Evolutionary conservation across 129 eudicot genomes (phyloP).

Genomic region (Heracleum sosnowskyi): DNA sequence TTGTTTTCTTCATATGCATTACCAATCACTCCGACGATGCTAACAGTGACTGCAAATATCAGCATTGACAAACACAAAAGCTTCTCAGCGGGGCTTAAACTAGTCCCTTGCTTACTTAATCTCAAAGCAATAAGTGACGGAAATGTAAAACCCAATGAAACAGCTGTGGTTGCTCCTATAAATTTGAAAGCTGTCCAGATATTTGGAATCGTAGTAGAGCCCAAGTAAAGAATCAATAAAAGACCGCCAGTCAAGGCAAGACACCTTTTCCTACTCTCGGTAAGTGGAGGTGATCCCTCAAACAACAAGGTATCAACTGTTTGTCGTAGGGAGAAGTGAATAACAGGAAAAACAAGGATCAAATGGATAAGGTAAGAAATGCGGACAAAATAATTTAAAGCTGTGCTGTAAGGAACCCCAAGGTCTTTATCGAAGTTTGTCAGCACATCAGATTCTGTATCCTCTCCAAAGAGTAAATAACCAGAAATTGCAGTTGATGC

Average conservation of each 20-base stretch:
- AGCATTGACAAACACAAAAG: constrained; percentile 66
- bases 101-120: constrained; percentile 51
- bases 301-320: constrained; percentile 70
- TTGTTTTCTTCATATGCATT: constrained; percentile 35
- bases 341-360: constrained; percentile 85
- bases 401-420: constrained; percentile 67
- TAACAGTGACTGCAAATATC: constrained; percentile 58
- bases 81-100: constrained; percentile 47
- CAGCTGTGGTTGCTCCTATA: constrained; percentile 96
- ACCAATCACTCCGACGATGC: constrained; percentile 67
- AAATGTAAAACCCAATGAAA: constrained; percentile 83
- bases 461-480: constrained; percentile 69
- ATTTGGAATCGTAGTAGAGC: constrained; percentile 79
- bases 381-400: constrained; percentile 71
- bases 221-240: constrained; percentile 53
- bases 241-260: constrained; percentile 44
- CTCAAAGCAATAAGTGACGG: constrained; percentile 78
- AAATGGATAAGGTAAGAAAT: constrained; percentile 77
- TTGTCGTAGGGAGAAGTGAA: constrained; percentile 79
- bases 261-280: constrained; percentile 74
- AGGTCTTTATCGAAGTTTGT: constrained; percentile 87
- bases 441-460: constrained; percentile 79
- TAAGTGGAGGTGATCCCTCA: constrained; percentile 51
- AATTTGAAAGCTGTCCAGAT: constrained; percentile 97
- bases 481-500: constrained; percentile 68